Evolutionary conservation across 2,329 filamentous ascomycete genomes (phyloP), one percentile per base, ranked within the genome.

Genomic region (Epichloe sp.): DNA sequence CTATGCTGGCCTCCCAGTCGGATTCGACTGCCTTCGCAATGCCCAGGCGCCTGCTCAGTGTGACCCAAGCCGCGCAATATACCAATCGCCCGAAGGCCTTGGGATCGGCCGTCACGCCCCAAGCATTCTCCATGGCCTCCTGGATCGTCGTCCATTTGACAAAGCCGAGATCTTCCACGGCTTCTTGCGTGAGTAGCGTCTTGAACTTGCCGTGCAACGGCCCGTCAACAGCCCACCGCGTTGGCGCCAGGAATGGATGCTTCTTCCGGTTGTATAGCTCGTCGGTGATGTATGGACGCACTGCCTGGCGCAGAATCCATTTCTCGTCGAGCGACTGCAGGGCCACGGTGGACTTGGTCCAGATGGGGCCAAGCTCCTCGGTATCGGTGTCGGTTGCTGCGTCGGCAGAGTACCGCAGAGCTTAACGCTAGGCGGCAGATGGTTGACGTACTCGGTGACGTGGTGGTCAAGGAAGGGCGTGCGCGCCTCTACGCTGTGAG

Each of bases 201-300:
- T 52, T 37, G 40, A 68, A 55, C 56, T 62, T 60, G 10, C 15
- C 55, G 48, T 75, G 66, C 31, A 79, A 50, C 1, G 72, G 70
- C 0, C 76, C 75, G 34, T 65, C 63, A 0, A 59, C 56, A 1
- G 64, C 63, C 55, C 67, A 78, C 21, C 56, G 61, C 0, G 63
- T 62, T 0, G 75, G 76, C 1, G 72, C 75, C n/a, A 67, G 58
- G 55, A 72, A 78, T 0, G 72, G 67, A n/a, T 73, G 67, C 58
- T 78, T 79, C 54, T 63, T 71, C 10, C 72, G 63, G 34, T 65
- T 60, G 58, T 77, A 78, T 4, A 78, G 58, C 60, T 79, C 76
- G 14, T 72, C 62, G 0, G 74, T 75, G 51, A 78, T 68, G 55
- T 71, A 78, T 3, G 74, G 73, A 52, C 66, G 68, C 19, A 64